A percentile compares a stretch with the other conserved stretches of the same genome.
These are phyloP conservation scores for Trametes meyenii DNA, from an alignment of 768 basidiomycete species.

Conservation along the genomic window DNA sequence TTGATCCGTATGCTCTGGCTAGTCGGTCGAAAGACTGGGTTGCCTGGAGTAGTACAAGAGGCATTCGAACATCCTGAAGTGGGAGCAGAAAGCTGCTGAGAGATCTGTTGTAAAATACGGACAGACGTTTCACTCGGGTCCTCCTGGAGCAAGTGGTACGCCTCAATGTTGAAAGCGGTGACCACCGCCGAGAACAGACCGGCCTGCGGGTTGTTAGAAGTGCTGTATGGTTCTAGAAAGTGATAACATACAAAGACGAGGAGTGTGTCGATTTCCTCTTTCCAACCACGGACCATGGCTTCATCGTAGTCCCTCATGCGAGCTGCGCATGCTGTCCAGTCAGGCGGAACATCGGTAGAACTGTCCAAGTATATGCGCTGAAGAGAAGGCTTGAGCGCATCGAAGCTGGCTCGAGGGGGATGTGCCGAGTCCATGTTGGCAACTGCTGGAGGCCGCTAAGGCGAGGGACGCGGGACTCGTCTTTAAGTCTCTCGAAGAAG, in stretches of 20 bases:
- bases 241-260: slow-evolving; percentile 29
- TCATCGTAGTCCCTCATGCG: slow-evolving; percentile 4
- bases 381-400: neutral
- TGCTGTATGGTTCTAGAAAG: neutral
- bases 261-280: slow-evolving; percentile 31
- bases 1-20: slow-evolving; percentile 17
- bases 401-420: no score
- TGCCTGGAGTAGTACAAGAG: neutral
- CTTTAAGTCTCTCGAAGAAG: no score
- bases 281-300: slow-evolving; percentile 22
- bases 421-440: no score
- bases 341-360: neutral
- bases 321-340: neutral
- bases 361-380: neutral
- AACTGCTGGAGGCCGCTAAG: no score
- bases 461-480: no score
- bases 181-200: slow-evolving; percentile 31
- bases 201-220: slow-evolving; percentile 8
- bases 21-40: neutral
- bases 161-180: slow-evolving; percentile 28
- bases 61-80: neutral
- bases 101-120: slow-evolving; percentile 6
- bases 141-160: slow-evolving; percentile 22
- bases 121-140: neutral
- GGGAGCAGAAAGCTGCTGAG: neutral